A percentile compares a stretch with the other conserved stretches of the same genome.
Conservation (phyloP, 805 yeast genomes). For the Priceomyces carsonii region DNA sequence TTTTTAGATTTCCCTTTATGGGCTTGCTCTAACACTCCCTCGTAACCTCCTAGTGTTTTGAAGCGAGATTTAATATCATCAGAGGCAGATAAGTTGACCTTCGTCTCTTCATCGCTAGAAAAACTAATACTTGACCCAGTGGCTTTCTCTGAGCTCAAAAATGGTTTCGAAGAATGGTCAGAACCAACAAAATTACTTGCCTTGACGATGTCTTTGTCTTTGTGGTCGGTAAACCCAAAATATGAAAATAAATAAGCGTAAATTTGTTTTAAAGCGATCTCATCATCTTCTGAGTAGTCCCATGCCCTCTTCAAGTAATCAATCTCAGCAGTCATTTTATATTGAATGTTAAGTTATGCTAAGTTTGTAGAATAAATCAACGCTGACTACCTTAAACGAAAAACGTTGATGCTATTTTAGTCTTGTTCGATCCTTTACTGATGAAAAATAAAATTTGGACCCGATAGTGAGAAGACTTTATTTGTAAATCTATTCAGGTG, state of each 20-base stretch:
- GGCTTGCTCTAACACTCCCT: neutral
- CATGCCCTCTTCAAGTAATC: neutral
- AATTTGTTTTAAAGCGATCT: constrained; percentile 60
- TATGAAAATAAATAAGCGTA: constrained; percentile 66
- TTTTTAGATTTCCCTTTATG: neutral
- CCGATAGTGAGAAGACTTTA: too few relatives aligned
- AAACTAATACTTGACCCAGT: neutral
- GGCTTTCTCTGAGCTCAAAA: constrained; percentile 1
- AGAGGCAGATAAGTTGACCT: constrained; percentile 1
- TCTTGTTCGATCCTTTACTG: too few relatives aligned
- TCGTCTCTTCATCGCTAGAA: too few relatives aligned
- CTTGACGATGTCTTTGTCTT: constrained; percentile 19
- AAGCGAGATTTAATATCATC: constrained; percentile 7
- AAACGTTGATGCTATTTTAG: too few relatives aligned
- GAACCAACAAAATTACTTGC: constrained; percentile 23
- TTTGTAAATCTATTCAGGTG: too few relatives aligned
- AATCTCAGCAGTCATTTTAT: constrained; percentile 3
- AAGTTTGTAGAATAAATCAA: too few relatives aligned
- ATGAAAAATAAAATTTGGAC: too few relatives aligned
- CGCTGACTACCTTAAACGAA: too few relatives aligned
- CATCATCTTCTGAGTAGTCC: constrained; percentile 45
- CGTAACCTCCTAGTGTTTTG: constrained; percentile 1
- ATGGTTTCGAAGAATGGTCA: constrained; percentile 9
- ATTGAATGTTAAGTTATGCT: too few relatives aligned
- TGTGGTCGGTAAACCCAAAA: constrained; percentile 46